phyloP scores from a whole-genome alignment of 306 rosid species.

The Trifolium subterraneum region DNA sequence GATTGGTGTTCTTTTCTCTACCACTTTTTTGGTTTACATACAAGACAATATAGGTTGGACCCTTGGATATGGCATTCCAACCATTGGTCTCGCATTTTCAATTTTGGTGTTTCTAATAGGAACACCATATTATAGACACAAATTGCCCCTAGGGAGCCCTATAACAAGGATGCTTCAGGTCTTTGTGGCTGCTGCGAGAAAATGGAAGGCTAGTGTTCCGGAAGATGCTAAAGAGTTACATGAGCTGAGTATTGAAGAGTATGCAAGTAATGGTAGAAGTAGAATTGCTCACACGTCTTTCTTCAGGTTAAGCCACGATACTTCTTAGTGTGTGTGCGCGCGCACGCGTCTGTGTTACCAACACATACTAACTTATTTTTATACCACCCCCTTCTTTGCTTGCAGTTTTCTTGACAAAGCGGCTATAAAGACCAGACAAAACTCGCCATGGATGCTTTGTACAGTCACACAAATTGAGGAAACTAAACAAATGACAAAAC shows the following conservation, averaged over 20 bases:
- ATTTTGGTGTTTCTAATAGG: slow-evolving; percentile 69
- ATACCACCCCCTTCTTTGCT: not conserved
- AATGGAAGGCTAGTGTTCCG: slow-evolving; percentile 58
- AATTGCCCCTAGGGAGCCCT: slow-evolving; percentile 78
- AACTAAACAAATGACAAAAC: slow-evolving; percentile 81
- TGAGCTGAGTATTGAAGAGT: slow-evolving; percentile 63
- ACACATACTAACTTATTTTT: not conserved
- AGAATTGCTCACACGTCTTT: slow-evolving; percentile 59
- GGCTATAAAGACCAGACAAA: slow-evolving; percentile 50
- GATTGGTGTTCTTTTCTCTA: slow-evolving; percentile 73
- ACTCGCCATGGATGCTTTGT: slow-evolving; percentile 66
- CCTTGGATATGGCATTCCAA: slow-evolving; percentile 84
- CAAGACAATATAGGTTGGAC: slow-evolving; percentile 81
- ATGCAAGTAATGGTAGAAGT: slow-evolving; percentile 41
- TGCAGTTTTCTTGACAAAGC: slow-evolving; percentile 83
- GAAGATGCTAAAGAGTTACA: slow-evolving; percentile 67
- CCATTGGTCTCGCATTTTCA: slow-evolving; percentile 66
- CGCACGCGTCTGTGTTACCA: too few species aligned
- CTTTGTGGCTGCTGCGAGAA: slow-evolving; percentile 60
- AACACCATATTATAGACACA: slow-evolving; percentile 72
- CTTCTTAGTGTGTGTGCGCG: not conserved
- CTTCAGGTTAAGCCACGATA: slow-evolving; percentile 52
- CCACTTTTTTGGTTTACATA: slow-evolving; percentile 69
- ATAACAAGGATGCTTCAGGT: slow-evolving; percentile 63
- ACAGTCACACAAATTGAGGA: slow-evolving; percentile 88